Evolutionary conservation across 2,329 filamentous ascomycete genomes (phyloP), one percentile per base, ranked within the genome.

Genomic region (Monilinia vaccinii-corymbosi): DNA sequence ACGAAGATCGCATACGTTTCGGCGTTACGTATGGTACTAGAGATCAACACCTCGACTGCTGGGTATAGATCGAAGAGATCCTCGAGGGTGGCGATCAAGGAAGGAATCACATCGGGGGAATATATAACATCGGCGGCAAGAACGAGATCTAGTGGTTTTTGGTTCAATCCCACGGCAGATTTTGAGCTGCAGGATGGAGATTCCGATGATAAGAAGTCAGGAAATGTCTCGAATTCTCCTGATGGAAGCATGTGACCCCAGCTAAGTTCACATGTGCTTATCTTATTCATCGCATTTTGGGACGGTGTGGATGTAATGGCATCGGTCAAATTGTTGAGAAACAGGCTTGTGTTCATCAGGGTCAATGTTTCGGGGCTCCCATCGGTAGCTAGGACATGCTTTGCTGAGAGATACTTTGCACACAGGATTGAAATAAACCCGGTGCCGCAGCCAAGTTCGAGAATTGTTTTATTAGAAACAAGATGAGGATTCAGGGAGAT

Each of bases 41-140:
- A 81, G 61, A 92, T 85, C 49, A 91, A 74, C 40, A 89, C 80
- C 49, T 81, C 75, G 16, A 84, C 75, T 0, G 70, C 68, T 2
- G 83, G 79, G 63, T 83, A 82, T 58, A 84, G 69, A 1, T 75
- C 75, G 52, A 88, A 81, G 14, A 91, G 74, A 53, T 86, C 80
- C 36, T 78, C 74, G 56, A 92, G 71, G 3, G 88, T 91, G 3
- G 77, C 79, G 3, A 89, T 77, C 28, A 93, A 76, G 1, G 82
- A 76, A 0, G 84, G 81, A 53, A 88, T 84, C 46, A 82, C 78
- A 40, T 76, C 76, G 62, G 77, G 77, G 69, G 93, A 88, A 72
- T 92, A 93, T 0, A 87, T 92, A 72, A 93, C 81, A 71, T 93
- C 89, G 38, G 89, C 87, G 4, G 88, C 89, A 32, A 93, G 73